These are phyloP conservation scores for Austroboletus rostrupii DNA, from an alignment of 1,284 basidiomycete genomes.

Conservation along the genomic window DNA sequence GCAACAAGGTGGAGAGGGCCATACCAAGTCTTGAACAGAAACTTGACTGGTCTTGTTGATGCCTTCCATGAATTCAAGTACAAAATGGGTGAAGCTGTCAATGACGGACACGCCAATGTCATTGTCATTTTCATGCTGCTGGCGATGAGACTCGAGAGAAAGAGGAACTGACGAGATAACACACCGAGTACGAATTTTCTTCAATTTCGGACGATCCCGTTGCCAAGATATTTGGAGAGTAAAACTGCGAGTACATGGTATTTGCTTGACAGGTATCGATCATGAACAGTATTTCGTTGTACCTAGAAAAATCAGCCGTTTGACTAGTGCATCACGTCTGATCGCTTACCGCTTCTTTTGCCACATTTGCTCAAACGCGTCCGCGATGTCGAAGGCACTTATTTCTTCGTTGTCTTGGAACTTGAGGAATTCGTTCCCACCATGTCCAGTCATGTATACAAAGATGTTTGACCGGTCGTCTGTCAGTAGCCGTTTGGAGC, in stretches of 20 bases:
- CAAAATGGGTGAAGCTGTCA: slow-evolving; percentile 91
- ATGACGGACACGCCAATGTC: slow-evolving; percentile 96
- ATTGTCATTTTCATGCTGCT: slow-evolving; percentile 84
- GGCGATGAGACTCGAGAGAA: slow-evolving; percentile 9
- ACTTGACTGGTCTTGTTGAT: slow-evolving; percentile 86
- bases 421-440: slow-evolving; percentile 97
- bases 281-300: slow-evolving; percentile 98
- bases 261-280: slow-evolving; percentile 98
- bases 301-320: slow-evolving; percentile 53
- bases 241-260: slow-evolving; percentile 92
- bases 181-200: slow-evolving; percentile 91
- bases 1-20: slow-evolving; percentile 25
- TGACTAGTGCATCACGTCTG: background rate
- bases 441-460: slow-evolving; percentile 97
- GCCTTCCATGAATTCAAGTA: slow-evolving; percentile 87
- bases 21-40: slow-evolving; percentile 82
- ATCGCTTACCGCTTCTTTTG: slow-evolving; percentile 79
- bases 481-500: slow-evolving; percentile 87
- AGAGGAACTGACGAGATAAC: slow-evolving; percentile 25
- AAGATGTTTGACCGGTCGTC: slow-evolving; percentile 95
- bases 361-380: slow-evolving; percentile 98
- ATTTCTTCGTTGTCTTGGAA: slow-evolving; percentile 99
- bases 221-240: slow-evolving; percentile 93
- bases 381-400: slow-evolving; percentile 91
- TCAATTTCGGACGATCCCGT: slow-evolving; percentile 87